Base-by-base conservation (phyloP, 169 alveolate species). In the Eimeria tenella region DNA sequence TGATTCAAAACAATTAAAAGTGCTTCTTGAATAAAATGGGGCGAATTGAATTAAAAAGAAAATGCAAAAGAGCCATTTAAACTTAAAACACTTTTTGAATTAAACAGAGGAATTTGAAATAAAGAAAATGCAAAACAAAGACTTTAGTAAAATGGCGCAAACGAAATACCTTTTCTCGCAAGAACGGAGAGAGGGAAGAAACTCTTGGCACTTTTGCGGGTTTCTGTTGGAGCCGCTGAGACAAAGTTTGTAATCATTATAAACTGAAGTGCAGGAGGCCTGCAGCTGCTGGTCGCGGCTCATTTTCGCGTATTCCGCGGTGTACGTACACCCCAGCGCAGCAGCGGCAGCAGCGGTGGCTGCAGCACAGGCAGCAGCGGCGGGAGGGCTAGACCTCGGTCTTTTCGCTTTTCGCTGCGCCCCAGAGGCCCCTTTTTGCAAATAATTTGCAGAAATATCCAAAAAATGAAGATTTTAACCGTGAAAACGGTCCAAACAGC, bases 281-380 rank as follows among this genome's bases (percentile, higher is more conserved):
- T 68, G 77, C n/a, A 68, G 77, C 49, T 68, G 77, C 77, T 68
- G n/a, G 11, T 68, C 77, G n/a, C 77, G 77, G 13, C 42, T 68
- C 77, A 68, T 68, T 68, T 10, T 58, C 42, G 42, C 42, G n/a
- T 31, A 2, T 31, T 31, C 42, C 42, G 68, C 11, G 68, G 68
- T 58, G 68, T 58, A 58, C 42, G 42, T 31, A 31, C 42, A 31
- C 42, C 42, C 42, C 42, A 31, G 42, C 4, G 42, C 42, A 31
- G 42, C 42, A 31, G 42, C 42, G 2, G 68, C 11, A 58, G 19
- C 68, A 58, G 68, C 68, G 2, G 68, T 3, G 2, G 68, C 68
- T 0, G 19, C 11, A 58, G 68, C 68, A 58, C 4, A 0, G 68
- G 68, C 68, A 58, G 68, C 68, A 13, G 68, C 21, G 2, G 68